Evolutionary conservation across 768 basidiomycete genomes (phyloP).

Genomic region (Hypholoma sublateritium): DNA sequence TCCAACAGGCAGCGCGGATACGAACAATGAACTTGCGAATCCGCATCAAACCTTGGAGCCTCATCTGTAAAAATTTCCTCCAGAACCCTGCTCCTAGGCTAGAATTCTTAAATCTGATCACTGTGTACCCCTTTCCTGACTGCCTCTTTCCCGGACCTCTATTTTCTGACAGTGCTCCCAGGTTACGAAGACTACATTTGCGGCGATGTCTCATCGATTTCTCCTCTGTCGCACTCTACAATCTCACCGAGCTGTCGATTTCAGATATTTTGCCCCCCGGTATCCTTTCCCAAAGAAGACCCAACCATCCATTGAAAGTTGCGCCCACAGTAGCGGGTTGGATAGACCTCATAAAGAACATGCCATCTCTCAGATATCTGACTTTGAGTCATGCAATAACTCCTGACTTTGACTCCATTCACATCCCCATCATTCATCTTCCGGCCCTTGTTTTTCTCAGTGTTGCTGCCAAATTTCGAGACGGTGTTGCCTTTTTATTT

Average conservation of each 20-base stretch:
- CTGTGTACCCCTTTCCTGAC: slow-evolving; percentile 21
- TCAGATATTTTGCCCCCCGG: slow-evolving; percentile 14
- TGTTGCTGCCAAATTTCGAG: slow-evolving; percentile 17
- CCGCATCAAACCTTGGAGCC: slow-evolving; percentile 19
- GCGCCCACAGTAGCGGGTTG: slow-evolving; percentile 21
- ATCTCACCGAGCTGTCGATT: slow-evolving; percentile 24
- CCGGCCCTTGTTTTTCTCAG: slow-evolving; percentile 20
- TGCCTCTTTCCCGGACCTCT: slow-evolving; percentile 20
- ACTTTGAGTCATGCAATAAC: slow-evolving; percentile 22
- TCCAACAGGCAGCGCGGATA: slow-evolving; percentile 15
- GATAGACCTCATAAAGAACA: slow-evolving; percentile 20
- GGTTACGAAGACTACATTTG: slow-evolving; percentile 18
- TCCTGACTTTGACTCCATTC: slow-evolving; percentile 2
- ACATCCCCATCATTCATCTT: slow-evolving; percentile 9
- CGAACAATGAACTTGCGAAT: slow-evolving; percentile 22
- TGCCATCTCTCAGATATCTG: slow-evolving; percentile 21
- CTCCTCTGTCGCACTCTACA: slow-evolving; percentile 18
- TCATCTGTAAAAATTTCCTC: slow-evolving; percentile 22
- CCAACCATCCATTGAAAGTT: slow-evolving; percentile 17
- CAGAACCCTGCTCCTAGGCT: slow-evolving; percentile 20
- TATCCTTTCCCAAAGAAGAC: slow-evolving; percentile 11
- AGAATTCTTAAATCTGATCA: slow-evolving; percentile 23
- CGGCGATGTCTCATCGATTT: slow-evolving; percentile 24
- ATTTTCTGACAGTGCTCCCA: slow-evolving; percentile 20
- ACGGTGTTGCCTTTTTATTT: slow-evolving; percentile 15